Evolutionary conservation across 2,329 filamentous ascomycete species (phyloP).

Genomic region (Diplodia mutila): DNA sequence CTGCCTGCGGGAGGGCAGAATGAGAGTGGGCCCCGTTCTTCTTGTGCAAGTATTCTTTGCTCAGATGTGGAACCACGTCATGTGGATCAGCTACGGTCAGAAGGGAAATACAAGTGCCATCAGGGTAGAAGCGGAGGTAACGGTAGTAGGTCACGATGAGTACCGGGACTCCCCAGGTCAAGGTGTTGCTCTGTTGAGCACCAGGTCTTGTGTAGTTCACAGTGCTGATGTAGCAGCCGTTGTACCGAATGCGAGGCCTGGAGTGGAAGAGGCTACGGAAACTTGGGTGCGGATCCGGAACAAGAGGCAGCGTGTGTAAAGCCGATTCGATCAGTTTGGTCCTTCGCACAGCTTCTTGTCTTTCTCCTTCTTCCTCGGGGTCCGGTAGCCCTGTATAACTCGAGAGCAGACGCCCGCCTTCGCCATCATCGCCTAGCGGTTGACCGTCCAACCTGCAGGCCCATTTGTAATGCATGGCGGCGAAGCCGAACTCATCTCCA

Average conservation of each 20-base stretch:
- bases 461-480: conserved; percentile 81
- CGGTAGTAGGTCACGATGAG: conserved; percentile 98
- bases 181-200: conserved; percentile 68
- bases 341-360: neutral
- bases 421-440: conserved; percentile 43
- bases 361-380: conserved; percentile 27
- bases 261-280: conserved; percentile 73
- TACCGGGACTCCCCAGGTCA: conserved; percentile 77
- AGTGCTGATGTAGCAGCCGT: conserved; percentile 94
- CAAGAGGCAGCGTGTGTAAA: conserved; percentile 41
- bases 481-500: conserved; percentile 75
- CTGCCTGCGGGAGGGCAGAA: conserved; percentile 46
- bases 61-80: conserved; percentile 87
- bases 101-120: conserved; percentile 81
- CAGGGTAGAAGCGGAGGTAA: conserved; percentile 91
- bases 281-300: conserved; percentile 44
- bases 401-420: conserved; percentile 38
- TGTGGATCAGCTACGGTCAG: conserved; percentile 78
- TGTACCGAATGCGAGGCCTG: conserved; percentile 87
- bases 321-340: conserved; percentile 25
- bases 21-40: conserved; percentile 37
- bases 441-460: conserved; percentile 62
- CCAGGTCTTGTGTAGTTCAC: conserved; percentile 92
- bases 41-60: conserved; percentile 65
- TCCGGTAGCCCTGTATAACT: conserved; percentile 33